Base-by-base conservation (phyloP, 2,329 filamentous ascomycete species). In the Pseudogymnoascus sp. region DNA sequence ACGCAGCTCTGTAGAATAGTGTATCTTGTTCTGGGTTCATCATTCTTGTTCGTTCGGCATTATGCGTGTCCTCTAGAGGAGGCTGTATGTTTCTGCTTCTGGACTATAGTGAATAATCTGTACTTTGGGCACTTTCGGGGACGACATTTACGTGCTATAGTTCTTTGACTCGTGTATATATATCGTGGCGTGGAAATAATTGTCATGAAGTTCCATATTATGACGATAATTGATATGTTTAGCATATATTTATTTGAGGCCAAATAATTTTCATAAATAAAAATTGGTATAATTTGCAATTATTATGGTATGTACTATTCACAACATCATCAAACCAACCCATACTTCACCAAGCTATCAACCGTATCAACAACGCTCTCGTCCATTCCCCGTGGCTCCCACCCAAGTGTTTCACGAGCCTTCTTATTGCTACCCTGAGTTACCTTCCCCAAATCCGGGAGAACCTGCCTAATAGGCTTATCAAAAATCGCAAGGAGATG, bases 281-380 rank as follows among this genome's bases (percentile, higher is more conserved):
- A 54, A 12, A 3, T 11, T 11, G 28, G 4, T 32, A 54, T 12
- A 32, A 20, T 54, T 8, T 18, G 8, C 7, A 18, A 54, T 32
- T 18, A 54, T 32, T 32, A 6, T 6, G 28, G 14, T 47, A 50
- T 32, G 12, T 32, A 18, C 43, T 4, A 5, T 6, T 12, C 32
- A 14, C 8, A 28, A 11, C 20, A 1, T 6, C 16, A 41, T 60
- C 11, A 54, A 16, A 62, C 37, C 14, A 60, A 6, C 4, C 60
- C 62, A 16, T 60, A 43, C 37, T 60, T 43, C 3, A 63, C 34
- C 32, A 63, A 30, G 30, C 32, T 43, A 30, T 63, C 58, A 3
- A 22, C 60, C 34, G 62, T 63, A 20, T 57, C 62, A 2, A 64
- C n/a, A 14, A 64, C 32, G 14, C 54, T 59, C 28, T 65, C 63